Base-by-base conservation (phyloP, 108 stramenopile species). In the Cyclotella cryptica region DNA sequence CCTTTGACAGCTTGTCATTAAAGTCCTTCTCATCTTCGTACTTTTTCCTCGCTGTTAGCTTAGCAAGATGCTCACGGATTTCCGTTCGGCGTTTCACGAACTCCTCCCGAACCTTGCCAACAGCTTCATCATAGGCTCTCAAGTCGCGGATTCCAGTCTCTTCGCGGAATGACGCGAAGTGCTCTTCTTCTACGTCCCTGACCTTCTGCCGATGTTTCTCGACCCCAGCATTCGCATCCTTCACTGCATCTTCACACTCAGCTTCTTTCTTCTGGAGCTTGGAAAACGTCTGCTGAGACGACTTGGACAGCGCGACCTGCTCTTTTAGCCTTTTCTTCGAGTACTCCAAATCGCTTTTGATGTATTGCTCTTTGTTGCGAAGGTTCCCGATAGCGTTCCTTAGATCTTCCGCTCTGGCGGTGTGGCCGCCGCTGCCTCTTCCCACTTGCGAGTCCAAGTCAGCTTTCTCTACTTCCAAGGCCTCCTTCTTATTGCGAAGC, bases 81-180 rank as follows among this genome's bases (percentile, higher is more conserved):
- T 74, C 72, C 21, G 88, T 81, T 39, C 91, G 85, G 72, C 90
- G 92, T 43, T 85, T 84, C 71, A 89, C 75, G 73, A 92, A 93
- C 30, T 93, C 93, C 28, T 96, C 92, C 5, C 95, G 88, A 43
- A 79, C 79, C 75, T 93, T 88, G 10, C 88, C 89, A 17, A 92
- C 88, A n/a, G 90, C 89, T 54, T 89, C 87, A 51, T 95, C 97
- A 78, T 92, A 95, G 24, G 92, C 89, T 35, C 93, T 79, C 68
- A 96, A 75, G 71, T 97, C 94, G 21, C 59, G 71, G 43, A 96
- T 71, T n/a, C 94, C 95, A 28, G 95, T 96, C 26, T 72, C 80
- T 47, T 91, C 86, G 14, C 93, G 87, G 84, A 96, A 93, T 15
- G 92, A 90, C 26, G 73, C 85, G 18, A 91, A 86, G 61, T 88